Evolutionary conservation across 2,329 filamentous ascomycete genomes (phyloP).

Genomic region (Tolypocladium sp.): DNA sequence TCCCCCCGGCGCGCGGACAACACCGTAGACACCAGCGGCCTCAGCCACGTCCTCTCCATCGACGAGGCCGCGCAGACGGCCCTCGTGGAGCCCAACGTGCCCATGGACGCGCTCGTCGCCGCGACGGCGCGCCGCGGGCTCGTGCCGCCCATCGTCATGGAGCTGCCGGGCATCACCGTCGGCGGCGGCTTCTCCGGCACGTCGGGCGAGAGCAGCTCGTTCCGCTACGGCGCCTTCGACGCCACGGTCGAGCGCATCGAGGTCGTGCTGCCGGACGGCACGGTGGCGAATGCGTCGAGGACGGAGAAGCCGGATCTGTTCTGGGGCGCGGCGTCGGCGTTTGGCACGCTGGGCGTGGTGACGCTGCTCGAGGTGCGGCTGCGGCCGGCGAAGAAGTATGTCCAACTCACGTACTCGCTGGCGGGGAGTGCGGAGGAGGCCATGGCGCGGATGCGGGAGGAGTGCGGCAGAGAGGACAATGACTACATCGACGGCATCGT

Average conservation of each 20-base stretch:
- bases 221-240: slow-evolving; percentile 59
- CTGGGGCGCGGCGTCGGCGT: slow-evolving; percentile 53
- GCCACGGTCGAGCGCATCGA: slow-evolving; percentile 52
- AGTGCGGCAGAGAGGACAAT: slow-evolving; percentile 25
- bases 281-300: slow-evolving; percentile 44
- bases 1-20: slow-evolving; percentile 38
- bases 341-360: slow-evolving; percentile 59
- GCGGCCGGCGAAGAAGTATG: slow-evolving; percentile 42
- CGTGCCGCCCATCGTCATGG: slow-evolving; percentile 59
- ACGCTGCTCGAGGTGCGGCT: slow-evolving; percentile 55
- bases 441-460: slow-evolving; percentile 33
- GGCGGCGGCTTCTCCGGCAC: slow-evolving; percentile 61
- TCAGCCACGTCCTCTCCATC: slow-evolving; percentile 54
- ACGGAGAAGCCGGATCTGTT: slow-evolving; percentile 51
- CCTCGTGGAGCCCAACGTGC: slow-evolving; percentile 61
- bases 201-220: slow-evolving; percentile 59
- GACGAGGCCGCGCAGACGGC: slow-evolving; percentile 44
- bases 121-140: slow-evolving; percentile 46
- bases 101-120: slow-evolving; percentile 55
- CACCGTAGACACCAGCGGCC: slow-evolving; percentile 56
- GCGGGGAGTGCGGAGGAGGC: slow-evolving; percentile 27
- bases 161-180: slow-evolving; percentile 64
- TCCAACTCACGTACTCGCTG: slow-evolving; percentile 49
- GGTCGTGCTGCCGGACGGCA: slow-evolving; percentile 54
- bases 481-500: slow-evolving; percentile 65